phyloP scores from a whole-genome alignment of 2,329 filamentous ascomycete genomes.

The Arthroderma sp. region DNA sequence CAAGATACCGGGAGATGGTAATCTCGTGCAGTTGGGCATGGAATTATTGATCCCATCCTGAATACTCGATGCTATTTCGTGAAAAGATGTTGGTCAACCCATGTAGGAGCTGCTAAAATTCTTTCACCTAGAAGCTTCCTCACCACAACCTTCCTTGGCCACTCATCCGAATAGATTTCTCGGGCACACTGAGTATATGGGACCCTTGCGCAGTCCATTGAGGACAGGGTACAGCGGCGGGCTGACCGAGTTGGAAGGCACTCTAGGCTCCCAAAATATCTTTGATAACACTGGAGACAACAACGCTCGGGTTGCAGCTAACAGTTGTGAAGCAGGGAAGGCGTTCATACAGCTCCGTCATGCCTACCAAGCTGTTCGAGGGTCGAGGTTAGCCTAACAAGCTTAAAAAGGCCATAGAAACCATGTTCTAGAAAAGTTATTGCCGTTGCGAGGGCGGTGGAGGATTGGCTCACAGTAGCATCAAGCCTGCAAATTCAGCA shows the following conservation, averaged over 20 bases:
- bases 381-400: background rate
- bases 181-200: too few species aligned
- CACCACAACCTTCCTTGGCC: too few species aligned
- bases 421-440: conserved; percentile 4
- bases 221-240: conserved; percentile 3
- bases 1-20: too few species aligned
- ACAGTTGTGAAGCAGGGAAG: conserved; percentile 5
- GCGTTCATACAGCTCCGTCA: background rate
- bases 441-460: conserved; percentile 3
- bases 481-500: conserved; percentile 1
- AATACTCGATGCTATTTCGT: too few species aligned
- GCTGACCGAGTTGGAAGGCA: conserved; percentile 5
- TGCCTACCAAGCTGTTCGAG: background rate
- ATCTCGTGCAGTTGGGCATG: too few species aligned
- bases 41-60: too few species aligned
- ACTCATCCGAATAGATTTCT: too few species aligned
- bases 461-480: conserved; percentile 3
- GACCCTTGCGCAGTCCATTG: conserved; percentile 4
- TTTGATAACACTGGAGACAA: conserved; percentile 3
- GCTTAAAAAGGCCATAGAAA: conserved; percentile 1
- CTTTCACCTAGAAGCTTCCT: too few species aligned
- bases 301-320: conserved; percentile 1
- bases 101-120: too few species aligned
- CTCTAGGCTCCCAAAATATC: conserved; percentile 4
- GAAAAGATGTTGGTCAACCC: too few species aligned